Percentiles rank a stretch among this genome's conserved stretches.
Conservation (phyloP, 495 filamentous ascomycete genomes). For the Xylaria acuta region DNA sequence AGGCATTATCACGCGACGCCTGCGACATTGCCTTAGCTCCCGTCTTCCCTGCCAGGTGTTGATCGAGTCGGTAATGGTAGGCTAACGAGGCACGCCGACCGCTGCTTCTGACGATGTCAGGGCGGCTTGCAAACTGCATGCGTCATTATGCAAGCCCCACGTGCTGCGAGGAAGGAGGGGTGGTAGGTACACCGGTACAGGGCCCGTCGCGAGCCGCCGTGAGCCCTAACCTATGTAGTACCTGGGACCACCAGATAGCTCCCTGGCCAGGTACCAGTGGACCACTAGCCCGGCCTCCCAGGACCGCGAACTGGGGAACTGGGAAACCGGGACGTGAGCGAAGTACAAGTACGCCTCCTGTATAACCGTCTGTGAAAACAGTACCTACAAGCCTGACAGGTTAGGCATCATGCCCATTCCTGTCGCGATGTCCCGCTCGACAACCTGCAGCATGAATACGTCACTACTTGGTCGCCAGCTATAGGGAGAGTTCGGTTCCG, state of each 20-base stretch:
- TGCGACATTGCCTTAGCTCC: not conserved
- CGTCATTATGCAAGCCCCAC: conserved; percentile 31
- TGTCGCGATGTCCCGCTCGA: not conserved
- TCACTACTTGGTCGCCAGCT: not conserved
- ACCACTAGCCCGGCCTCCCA: not conserved
- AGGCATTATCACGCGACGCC: conserved; percentile 7
- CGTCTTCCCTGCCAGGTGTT: not conserved
- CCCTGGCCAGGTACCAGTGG: not conserved
- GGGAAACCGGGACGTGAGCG: not conserved
- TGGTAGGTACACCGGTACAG: not conserved
- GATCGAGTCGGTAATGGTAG: not conserved
- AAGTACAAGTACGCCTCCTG: not conserved
- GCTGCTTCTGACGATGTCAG: conserved; percentile 12
- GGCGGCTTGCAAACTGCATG: conserved; percentile 17
- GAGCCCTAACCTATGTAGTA: not conserved
- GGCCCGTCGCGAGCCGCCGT: conserved; percentile 3
- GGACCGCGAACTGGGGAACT: not conserved
- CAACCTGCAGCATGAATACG: not conserved
- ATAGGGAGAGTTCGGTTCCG: not conserved
- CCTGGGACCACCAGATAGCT: conserved; percentile 1
- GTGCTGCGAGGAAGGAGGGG: conserved; percentile 7
- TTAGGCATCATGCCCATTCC: not conserved
- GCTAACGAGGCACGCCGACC: conserved; percentile 5
- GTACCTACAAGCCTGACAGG: not conserved
- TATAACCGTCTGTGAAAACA: not conserved